Evolutionary conservation across 768 basidiomycete species (phyloP).

Genomic region (Termitomyces sp.): DNA sequence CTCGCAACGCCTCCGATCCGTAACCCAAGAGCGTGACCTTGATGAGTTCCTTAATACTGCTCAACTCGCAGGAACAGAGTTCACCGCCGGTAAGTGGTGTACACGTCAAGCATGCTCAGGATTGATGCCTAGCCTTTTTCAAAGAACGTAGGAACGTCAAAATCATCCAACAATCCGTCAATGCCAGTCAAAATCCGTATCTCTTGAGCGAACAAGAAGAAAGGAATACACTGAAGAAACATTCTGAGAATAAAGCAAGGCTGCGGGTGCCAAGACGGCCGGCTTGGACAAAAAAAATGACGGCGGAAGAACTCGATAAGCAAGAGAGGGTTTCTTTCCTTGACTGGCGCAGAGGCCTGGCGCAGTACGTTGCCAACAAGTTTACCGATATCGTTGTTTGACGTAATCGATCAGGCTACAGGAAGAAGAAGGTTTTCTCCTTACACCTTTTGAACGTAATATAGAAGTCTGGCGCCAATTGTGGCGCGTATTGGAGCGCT

Average conservation of each 20-base stretch:
- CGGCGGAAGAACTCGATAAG: slow-evolving; percentile 71
- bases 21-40: slow-evolving; percentile 93
- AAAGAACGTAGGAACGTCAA: slow-evolving; percentile 77
- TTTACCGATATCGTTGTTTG: background rate
- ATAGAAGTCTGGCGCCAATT: slow-evolving; percentile 98
- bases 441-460: slow-evolving; percentile 96
- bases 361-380: slow-evolving; percentile 58
- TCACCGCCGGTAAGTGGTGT: slow-evolving; percentile 71
- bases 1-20: slow-evolving; percentile 70
- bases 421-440: slow-evolving; percentile 79
- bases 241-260: slow-evolving; percentile 64
- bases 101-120: background rate
- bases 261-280: slow-evolving; percentile 89
- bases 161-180: slow-evolving; percentile 57
- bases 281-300: slow-evolving; percentile 81
- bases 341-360: slow-evolving; percentile 89
- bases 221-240: slow-evolving; percentile 62
- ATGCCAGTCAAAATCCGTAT: slow-evolving; percentile 71
- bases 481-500: slow-evolving; percentile 95
- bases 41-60: slow-evolving; percentile 96
- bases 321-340: slow-evolving; percentile 89
- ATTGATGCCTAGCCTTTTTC: slow-evolving; percentile 1
- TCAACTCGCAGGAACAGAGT: slow-evolving; percentile 90
- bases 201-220: slow-evolving; percentile 83
- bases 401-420: slow-evolving; percentile 55